Evolutionary conservation across 805 yeast genomes (phyloP).

Genomic region (Ascoidea tarda): DNA sequence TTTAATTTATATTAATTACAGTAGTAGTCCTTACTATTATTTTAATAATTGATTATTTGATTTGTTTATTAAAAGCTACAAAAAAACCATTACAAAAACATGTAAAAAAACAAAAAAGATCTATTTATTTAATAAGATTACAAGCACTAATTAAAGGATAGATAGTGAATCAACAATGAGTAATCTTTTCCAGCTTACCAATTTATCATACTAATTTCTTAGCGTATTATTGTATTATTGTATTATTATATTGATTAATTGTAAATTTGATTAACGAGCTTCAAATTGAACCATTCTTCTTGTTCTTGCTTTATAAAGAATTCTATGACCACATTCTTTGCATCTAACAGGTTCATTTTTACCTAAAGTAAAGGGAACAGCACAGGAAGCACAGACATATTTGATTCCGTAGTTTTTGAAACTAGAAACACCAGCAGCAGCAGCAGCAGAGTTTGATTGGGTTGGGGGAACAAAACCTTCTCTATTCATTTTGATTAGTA

Average conservation of each 20-base stretch:
- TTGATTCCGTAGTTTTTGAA: constrained; percentile 73
- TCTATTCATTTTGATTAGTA: constrained; percentile 24
- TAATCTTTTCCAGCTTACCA: too few species aligned
- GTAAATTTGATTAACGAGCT: constrained; percentile 27
- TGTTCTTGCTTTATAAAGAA: constrained; percentile 91
- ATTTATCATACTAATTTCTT: too few species aligned
- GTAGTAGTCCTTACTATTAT: not conserved
- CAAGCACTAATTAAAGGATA: too few species aligned
- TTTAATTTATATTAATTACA: not conserved
- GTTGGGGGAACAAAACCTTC: constrained; percentile 83
- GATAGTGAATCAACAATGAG: too few species aligned
- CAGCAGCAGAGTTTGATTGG: constrained; percentile 60
- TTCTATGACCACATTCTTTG: constrained; percentile 97
- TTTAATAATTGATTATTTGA: not conserved
- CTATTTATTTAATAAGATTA: not conserved
- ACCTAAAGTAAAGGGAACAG: constrained; percentile 71
- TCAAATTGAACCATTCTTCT: constrained; percentile 74
- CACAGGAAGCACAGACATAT: constrained; percentile 94
- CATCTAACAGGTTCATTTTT: constrained; percentile 97
- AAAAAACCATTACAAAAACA: not conserved
- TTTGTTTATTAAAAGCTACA: not conserved
- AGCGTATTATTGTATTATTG: too few species aligned
- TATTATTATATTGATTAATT: constrained; percentile 12
- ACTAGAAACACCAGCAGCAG: constrained; percentile 66
- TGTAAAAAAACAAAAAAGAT: not conserved